These are phyloP conservation scores for Glycine latifolia DNA, from an alignment of 306 rosid genomes.

Conservation along the genomic window DNA sequence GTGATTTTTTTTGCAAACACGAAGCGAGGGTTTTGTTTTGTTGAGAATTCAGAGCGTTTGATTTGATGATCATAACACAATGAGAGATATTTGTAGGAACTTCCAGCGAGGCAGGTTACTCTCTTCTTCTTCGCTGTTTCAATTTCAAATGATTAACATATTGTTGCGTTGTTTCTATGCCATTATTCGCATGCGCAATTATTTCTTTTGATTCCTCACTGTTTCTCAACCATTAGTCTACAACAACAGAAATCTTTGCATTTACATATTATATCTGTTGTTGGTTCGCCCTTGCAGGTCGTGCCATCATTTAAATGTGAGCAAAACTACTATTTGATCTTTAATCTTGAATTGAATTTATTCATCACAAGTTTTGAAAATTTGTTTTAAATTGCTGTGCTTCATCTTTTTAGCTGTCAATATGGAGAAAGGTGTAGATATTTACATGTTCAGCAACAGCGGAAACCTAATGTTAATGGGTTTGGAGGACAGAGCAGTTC, in stretches of 20 bases:
- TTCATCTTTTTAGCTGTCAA: slow-evolving; percentile 67
- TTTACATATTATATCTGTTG: background rate
- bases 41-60: background rate
- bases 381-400: background rate
- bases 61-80: background rate
- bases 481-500: slow-evolving; percentile 48
- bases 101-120: slow-evolving; percentile 55
- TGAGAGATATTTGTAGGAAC: slow-evolving; percentile 40
- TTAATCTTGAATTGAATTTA: background rate
- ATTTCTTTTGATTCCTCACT: background rate
- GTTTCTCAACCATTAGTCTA: background rate
- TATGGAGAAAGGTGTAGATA: slow-evolving; percentile 78
- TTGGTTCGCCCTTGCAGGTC: background rate
- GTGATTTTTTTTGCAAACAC: background rate
- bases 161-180: background rate
- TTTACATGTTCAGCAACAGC: slow-evolving; percentile 64
- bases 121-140: slow-evolving; percentile 39
- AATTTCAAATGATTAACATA: background rate
- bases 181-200: background rate
- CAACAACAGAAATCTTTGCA: background rate
- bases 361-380: background rate
- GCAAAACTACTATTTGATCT: background rate
- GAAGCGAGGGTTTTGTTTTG: slow-evolving; percentile 2
- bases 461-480: slow-evolving; percentile 50
- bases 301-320: background rate